A percentile compares a stretch with the other conserved stretches of the same genome.
Conservation (phyloP, 768 basidiomycete species). For the Boletus reticulatus region DNA sequence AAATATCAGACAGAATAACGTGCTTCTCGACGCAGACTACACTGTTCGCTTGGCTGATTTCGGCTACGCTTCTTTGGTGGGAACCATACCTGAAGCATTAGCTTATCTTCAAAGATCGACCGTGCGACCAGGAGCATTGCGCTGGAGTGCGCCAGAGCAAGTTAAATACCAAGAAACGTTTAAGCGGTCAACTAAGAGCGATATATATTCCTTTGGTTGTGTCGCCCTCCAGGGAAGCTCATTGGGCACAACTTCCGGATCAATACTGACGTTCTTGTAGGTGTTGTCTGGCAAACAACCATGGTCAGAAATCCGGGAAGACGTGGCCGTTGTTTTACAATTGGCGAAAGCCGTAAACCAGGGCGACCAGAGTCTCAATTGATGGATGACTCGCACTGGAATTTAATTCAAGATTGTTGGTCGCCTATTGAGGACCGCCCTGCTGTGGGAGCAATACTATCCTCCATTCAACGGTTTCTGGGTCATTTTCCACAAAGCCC, state of each 20-base stretch:
- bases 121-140: neutral
- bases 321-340: constrained; percentile 1
- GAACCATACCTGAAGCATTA: too few species aligned
- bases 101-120: neutral
- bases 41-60: too few species aligned
- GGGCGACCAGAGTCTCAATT: neutral
- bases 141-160: neutral
- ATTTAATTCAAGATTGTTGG: constrained; percentile 6
- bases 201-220: neutral
- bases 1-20: too few species aligned
- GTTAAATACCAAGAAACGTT: too few species aligned
- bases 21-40: too few species aligned
- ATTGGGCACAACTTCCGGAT: neutral
- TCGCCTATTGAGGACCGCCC: neutral
- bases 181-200: neutral
- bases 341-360: neutral
- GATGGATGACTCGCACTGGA: constrained; percentile 1
- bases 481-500: neutral
- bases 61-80: too few species aligned
- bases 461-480: neutral
- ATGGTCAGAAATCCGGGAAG: constrained; percentile 5
- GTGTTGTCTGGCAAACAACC: constrained; percentile 9
- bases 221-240: neutral
- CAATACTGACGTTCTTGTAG: neutral
- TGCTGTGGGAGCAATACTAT: neutral